Conservation (phyloP, 1,139 yeast genomes). For the Pichia sp. region DNA sequence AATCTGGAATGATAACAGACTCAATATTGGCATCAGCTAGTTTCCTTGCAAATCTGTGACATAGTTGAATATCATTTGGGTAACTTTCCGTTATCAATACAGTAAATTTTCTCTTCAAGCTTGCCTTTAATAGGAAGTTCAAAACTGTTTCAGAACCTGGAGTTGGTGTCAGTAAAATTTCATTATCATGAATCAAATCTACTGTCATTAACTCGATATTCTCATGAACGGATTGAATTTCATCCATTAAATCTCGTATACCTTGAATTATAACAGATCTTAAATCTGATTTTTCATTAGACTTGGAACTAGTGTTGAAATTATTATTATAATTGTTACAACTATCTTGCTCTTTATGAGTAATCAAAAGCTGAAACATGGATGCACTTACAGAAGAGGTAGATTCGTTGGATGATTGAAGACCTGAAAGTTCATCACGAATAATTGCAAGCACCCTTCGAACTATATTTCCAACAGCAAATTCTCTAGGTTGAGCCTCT, state of each 20-base stretch:
- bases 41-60: constrained; percentile 73
- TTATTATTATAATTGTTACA: too few species aligned
- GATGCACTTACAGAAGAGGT: constrained; percentile 57
- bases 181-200: constrained; percentile 93
- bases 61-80: constrained; percentile 73
- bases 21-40: constrained; percentile 84
- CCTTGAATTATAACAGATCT: constrained; percentile 91
- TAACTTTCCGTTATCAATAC: constrained; percentile 89
- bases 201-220: constrained; percentile 85
- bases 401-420: constrained; percentile 28
- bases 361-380: constrained; percentile 82
- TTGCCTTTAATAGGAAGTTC: constrained; percentile 79
- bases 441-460: constrained; percentile 83
- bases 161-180: constrained; percentile 84
- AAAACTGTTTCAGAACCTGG: constrained; percentile 87
- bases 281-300: constrained; percentile 40
- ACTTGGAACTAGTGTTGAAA: constrained; percentile 10
- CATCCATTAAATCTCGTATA: constrained; percentile 87
- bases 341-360: constrained; percentile 28
- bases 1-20: constrained; percentile 86
- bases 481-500: constrained; percentile 68
- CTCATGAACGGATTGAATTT: constrained; percentile 81
- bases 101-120: constrained; percentile 83
- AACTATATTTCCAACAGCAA: constrained; percentile 84
- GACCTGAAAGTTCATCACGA: constrained; percentile 63